phyloP scores from a whole-genome alignment of 2,329 filamentous ascomycete species.

The Hypomyces rosellus region DNA sequence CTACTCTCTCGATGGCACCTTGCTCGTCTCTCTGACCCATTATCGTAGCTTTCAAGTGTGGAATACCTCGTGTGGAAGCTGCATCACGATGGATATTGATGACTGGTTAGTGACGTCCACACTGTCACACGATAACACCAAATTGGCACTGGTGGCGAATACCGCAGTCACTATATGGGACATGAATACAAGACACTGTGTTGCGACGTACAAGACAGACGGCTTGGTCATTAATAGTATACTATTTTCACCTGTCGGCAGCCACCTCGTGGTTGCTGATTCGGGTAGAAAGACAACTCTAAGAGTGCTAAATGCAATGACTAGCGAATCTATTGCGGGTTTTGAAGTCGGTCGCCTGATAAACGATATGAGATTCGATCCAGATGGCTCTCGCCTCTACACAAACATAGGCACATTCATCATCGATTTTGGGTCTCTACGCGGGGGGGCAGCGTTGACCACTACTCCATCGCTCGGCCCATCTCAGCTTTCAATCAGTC shows the following conservation, averaged over 20 bases:
- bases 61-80: not conserved
- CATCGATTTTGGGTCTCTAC: not conserved
- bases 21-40: not conserved
- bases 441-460: too few relatives aligned
- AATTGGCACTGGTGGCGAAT: too few relatives aligned
- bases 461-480: too few relatives aligned
- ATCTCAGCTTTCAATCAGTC: not conserved
- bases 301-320: not conserved
- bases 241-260: not conserved
- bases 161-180: not conserved
- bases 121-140: too few relatives aligned
- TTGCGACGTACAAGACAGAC: not conserved
- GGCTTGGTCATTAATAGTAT: not conserved
- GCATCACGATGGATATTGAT: not conserved
- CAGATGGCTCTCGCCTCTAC: not conserved
- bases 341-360: constrained; percentile 1
- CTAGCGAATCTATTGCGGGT: not conserved
- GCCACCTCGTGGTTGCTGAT: not conserved
- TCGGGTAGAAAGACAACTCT: not conserved
- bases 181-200: not conserved
- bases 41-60: not conserved
- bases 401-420: constrained; percentile 6
- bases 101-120: too few relatives aligned
- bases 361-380: not conserved
- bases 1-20: not conserved